phyloP scores from a whole-genome alignment of 2,329 filamentous ascomycete genomes.

The Drechslerella dactyloides region DNA sequence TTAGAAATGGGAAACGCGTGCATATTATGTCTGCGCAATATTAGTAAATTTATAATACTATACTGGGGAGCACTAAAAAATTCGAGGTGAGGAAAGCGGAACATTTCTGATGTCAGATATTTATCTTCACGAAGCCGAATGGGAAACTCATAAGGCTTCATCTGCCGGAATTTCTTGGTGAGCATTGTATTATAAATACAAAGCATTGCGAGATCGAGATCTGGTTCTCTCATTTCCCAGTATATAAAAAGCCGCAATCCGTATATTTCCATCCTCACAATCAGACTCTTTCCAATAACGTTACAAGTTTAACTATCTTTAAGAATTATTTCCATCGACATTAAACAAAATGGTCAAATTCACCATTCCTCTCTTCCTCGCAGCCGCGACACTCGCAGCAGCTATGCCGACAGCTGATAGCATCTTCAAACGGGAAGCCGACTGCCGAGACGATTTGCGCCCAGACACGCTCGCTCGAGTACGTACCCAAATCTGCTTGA shows the following conservation, averaged over 20 bases:
- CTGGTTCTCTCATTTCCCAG: no score
- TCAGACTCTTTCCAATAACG: no score
- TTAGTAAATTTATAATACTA: background rate
- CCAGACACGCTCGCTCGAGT: slow-evolving; percentile 1
- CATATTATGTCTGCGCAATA: background rate
- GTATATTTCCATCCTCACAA: no score
- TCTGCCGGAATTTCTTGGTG: no score
- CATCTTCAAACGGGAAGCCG: slow-evolving; percentile 9
- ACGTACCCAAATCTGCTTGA: background rate
- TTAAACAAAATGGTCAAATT: slow-evolving; percentile 24
- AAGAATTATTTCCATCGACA: background rate
- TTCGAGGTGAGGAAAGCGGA: no score
- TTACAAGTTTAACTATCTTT: background rate
- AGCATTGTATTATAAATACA: no score
- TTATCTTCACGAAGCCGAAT: no score
- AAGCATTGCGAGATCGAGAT: no score
- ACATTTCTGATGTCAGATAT: no score
- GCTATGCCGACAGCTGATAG: slow-evolving; percentile 5
- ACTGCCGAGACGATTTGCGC: slow-evolving; percentile 10
- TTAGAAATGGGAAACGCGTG: background rate
- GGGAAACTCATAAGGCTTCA: no score
- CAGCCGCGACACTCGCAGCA: slow-evolving; percentile 6
- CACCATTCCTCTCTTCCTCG: background rate
- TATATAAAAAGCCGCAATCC: no score
- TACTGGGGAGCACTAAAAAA: background rate